Conservation (phyloP, 495 filamentous ascomycete species). For the Amphirosellinia nigrospora region DNA sequence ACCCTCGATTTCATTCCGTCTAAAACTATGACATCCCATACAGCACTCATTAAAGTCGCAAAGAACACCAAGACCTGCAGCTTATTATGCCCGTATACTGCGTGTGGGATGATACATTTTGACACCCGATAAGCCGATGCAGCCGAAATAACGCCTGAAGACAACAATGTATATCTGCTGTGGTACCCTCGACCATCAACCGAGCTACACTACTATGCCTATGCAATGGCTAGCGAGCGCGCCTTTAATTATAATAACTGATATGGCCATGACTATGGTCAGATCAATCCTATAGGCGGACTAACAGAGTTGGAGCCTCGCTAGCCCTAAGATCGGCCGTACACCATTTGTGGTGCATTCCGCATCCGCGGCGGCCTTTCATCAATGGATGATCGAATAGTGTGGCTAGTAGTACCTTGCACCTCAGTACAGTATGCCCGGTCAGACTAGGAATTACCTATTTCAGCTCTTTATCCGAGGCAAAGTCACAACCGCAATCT, state of each 20-base stretch:
- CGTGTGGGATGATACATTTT: neutral
- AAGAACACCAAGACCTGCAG: neutral
- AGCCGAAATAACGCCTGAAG: conserved; percentile 20
- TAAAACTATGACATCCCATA: neutral
- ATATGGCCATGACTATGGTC: neutral
- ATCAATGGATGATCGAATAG: neutral
- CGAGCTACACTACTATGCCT: neutral
- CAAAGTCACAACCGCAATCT: neutral
- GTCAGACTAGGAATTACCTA: neutral
- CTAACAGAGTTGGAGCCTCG: neutral
- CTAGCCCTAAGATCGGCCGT: neutral
- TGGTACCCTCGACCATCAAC: neutral
- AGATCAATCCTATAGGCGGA: conserved; percentile 10
- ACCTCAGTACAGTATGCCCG: neutral
- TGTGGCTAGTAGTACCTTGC: conserved; percentile 2
- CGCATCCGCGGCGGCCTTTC: neutral
- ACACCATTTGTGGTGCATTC: neutral
- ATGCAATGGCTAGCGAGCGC: neutral
- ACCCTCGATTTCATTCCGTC: neutral
- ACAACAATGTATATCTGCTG: neutral
- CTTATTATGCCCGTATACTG: neutral
- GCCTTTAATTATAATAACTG: neutral
- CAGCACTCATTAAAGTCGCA: neutral
- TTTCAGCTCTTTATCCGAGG: conserved; percentile 1
- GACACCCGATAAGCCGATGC: neutral